Conservation (phyloP, 75 land plant genomes). For the Picea sitchensis region DNA sequence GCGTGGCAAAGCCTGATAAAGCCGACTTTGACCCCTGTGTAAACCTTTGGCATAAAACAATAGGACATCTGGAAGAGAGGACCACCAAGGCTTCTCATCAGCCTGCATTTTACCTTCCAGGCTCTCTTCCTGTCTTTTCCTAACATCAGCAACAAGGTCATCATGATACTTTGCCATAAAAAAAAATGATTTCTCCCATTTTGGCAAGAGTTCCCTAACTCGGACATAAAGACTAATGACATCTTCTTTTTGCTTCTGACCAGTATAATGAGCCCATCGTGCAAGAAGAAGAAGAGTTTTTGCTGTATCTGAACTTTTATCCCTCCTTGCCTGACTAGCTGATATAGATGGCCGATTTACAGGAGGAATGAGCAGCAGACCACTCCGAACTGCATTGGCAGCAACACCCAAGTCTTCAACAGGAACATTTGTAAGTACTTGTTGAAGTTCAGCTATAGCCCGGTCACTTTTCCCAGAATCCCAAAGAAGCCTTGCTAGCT, state of each 20-base stretch:
- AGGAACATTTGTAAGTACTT: constrained; percentile 75
- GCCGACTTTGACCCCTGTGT: constrained; percentile 90
- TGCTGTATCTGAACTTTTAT: constrained; percentile 66
- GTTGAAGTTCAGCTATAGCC: constrained; percentile 93
- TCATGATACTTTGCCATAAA: constrained; percentile 91
- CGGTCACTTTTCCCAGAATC: constrained; percentile 73
- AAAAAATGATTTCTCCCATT: constrained; percentile 95
- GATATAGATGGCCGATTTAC: constrained; percentile 19
- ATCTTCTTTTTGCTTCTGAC: constrained; percentile 98
- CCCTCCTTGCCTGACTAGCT: constrained; percentile 35
- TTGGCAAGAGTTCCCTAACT: constrained; percentile 87
- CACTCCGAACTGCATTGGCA: constrained; percentile 66
- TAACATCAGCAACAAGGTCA: constrained; percentile 88
- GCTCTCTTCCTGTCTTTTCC: constrained; percentile 87
- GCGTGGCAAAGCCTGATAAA: constrained; percentile 94
- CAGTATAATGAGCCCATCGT: constrained; percentile 96
- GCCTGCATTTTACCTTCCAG: constrained; percentile 26
- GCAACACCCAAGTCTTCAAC: constrained; percentile 66
- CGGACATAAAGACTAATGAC: constrained; percentile 78
- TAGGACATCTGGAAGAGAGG: constrained; percentile 78
- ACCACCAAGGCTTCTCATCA: constrained; percentile 94
- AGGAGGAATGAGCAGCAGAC: constrained; percentile 49
- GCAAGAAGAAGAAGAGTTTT: constrained; percentile 84
- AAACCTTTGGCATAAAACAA: constrained; percentile 95
- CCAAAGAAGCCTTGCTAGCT: constrained; percentile 91